These are phyloP conservation scores for Silene uniflora DNA, from an alignment of 148 eudicot species.

Conservation along the genomic window DNA sequence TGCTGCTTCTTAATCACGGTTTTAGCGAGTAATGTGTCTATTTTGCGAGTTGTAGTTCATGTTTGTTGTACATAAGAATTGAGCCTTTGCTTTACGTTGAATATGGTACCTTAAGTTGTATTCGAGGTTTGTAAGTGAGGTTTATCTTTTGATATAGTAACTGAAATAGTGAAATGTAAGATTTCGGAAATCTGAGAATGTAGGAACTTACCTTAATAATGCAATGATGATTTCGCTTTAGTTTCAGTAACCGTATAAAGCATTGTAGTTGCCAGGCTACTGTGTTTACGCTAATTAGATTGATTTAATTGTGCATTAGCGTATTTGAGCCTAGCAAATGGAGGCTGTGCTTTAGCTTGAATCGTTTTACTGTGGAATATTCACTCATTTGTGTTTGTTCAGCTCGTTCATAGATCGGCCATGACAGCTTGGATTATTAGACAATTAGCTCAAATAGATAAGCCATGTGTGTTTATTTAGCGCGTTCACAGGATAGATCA, in stretches of 20 bases:
- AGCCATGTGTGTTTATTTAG: too few relatives aligned
- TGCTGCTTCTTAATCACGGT: conserved; percentile 43
- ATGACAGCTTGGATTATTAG: too few relatives aligned
- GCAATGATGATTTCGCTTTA: conserved; percentile 7
- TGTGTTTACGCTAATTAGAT: too few relatives aligned
- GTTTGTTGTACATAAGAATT: conserved; percentile 32
- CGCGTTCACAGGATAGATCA: too few relatives aligned
- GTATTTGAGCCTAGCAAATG: background rate
- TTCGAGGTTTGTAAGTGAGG: too few relatives aligned
- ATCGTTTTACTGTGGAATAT: background rate
- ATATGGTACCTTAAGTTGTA: conserved; percentile 5
- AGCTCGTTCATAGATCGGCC: too few relatives aligned
- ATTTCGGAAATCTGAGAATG: background rate
- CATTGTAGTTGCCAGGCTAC: too few relatives aligned
- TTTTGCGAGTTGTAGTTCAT: conserved; percentile 10
- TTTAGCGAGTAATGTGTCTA: conserved; percentile 4
- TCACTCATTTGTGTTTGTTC: too few relatives aligned
- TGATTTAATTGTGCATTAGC: too few relatives aligned
- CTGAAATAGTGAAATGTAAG: background rate
- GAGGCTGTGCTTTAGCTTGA: background rate
- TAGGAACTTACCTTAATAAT: conserved; percentile 10
- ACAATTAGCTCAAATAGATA: too few relatives aligned
- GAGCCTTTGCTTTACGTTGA: conserved; percentile 11
- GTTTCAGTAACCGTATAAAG: background rate
- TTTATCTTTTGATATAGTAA: background rate